Evolutionary conservation across 805 yeast species (phyloP).

Genomic region (Lachancea lanzarotensis): DNA sequence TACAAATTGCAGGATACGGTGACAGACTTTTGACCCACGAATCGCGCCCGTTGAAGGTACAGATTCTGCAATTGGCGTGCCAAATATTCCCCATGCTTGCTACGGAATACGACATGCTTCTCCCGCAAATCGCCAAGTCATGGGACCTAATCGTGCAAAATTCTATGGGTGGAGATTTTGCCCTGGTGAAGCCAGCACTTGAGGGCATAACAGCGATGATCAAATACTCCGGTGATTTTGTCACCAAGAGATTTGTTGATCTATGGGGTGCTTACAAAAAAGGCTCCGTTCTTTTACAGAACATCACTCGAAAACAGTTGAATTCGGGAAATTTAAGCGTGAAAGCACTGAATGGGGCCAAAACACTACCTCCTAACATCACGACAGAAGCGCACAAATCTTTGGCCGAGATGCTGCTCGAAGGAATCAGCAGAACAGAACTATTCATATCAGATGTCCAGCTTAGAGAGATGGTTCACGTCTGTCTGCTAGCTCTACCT

Average conservation of each 20-base stretch:
- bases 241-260: conserved; percentile 25
- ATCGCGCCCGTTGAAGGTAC: conserved; percentile 49
- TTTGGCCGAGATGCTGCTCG: conserved; percentile 19
- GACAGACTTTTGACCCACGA: conserved; percentile 63
- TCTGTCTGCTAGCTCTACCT: conserved; percentile 23
- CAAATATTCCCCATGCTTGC: conserved; percentile 48
- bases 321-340: background rate
- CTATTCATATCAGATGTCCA: conserved; percentile 17
- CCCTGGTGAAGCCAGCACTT: conserved; percentile 21
- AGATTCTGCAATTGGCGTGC: conserved; percentile 46
- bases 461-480: conserved; percentile 19
- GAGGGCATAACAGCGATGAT: conserved; percentile 19
- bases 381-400: conserved; percentile 19
- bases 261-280: conserved; percentile 20
- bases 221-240: conserved; percentile 21
- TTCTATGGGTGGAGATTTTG: conserved; percentile 17
- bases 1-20: conserved; percentile 61
- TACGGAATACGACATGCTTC: conserved; percentile 32
- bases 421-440: conserved; percentile 23
- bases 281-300: conserved; percentile 13
- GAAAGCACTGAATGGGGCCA: conserved; percentile 1
- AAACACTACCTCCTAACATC: conserved; percentile 18
- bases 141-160: conserved; percentile 26
- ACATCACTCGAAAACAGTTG: conserved; percentile 1
- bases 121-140: conserved; percentile 29